These are phyloP conservation scores for Dovyalis caffra DNA, from an alignment of 345 rosid genomes.

Conservation along the genomic window DNA sequence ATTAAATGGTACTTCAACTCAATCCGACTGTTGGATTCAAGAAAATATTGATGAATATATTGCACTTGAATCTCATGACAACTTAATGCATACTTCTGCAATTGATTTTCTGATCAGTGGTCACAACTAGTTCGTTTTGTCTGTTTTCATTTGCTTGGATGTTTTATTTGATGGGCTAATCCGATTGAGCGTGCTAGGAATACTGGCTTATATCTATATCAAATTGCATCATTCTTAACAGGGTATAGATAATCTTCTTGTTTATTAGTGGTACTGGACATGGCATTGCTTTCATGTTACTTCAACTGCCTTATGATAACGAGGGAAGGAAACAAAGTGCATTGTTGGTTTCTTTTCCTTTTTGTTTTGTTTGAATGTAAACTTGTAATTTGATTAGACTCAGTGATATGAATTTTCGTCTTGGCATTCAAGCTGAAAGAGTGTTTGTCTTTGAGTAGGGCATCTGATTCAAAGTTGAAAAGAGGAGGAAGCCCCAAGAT, in stretches of 20 bases:
- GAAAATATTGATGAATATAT: neutral
- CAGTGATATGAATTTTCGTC: neutral
- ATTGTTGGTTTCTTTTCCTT: neutral
- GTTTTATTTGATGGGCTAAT: neutral
- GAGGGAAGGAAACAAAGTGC: neutral
- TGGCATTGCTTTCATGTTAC: neutral
- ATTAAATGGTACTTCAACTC: neutral
- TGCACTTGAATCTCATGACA: neutral
- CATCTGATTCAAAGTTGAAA: neutral
- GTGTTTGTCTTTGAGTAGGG: neutral
- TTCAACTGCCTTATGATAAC: neutral
- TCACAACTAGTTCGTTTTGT: neutral
- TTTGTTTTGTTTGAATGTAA: neutral
- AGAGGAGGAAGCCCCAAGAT: neutral
- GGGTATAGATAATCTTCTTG: neutral
- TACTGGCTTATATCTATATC: no score
- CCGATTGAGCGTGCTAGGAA: neutral
- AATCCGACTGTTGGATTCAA: neutral
- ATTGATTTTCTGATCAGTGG: neutral
- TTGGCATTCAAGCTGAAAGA: neutral
- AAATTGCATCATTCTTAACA: no score
- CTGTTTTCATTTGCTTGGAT: neutral
- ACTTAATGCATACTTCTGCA: neutral
- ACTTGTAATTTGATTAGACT: neutral
- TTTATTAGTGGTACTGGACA: neutral